These are phyloP conservation scores for Mycena filopes DNA, from an alignment of 768 basidiomycete species.

Conservation along the genomic window DNA sequence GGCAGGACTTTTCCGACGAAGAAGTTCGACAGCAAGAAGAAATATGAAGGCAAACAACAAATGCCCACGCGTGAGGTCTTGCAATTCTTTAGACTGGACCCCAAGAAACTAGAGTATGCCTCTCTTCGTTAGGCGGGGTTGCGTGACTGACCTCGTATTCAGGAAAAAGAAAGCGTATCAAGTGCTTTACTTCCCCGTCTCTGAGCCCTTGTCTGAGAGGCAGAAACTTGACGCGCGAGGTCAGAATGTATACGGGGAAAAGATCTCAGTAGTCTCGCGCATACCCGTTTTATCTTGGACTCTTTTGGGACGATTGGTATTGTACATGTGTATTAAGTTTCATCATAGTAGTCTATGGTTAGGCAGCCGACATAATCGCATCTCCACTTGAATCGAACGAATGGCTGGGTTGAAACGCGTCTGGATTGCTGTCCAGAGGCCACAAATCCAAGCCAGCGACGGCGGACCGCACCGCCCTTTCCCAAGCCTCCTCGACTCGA, in stretches of 20 bases:
- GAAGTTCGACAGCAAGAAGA: conserved; percentile 13
- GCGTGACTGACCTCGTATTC: conserved; percentile 15
- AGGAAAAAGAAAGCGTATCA: conserved; percentile 76
- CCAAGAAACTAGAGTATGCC: conserved; percentile 35
- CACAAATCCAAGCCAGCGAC: conserved; percentile 77
- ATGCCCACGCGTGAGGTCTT: conserved; percentile 49
- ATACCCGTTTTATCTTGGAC: background rate
- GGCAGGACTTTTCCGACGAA: background rate
- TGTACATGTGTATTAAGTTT: conserved; percentile 12
- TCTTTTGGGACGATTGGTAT: background rate
- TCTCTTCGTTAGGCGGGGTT: no score
- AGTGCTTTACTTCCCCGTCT: conserved; percentile 84
- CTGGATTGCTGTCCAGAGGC: conserved; percentile 49
- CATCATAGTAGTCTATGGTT: conserved; percentile 19
- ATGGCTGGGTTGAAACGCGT: conserved; percentile 15
- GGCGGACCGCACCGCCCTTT: conserved; percentile 77
- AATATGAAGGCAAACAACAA: conserved; percentile 11
- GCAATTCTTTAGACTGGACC: conserved; percentile 61
- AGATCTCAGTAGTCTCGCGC: conserved; percentile 37
- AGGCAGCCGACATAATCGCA: conserved; percentile 57
- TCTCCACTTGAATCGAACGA: conserved; percentile 50
- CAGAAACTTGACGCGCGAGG: conserved; percentile 54
- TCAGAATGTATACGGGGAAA: conserved; percentile 65
- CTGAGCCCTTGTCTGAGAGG: conserved; percentile 63
- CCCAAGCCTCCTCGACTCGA: conserved; percentile 85